phyloP scores from a whole-genome alignment of 129 eudicot species.

The sunflower (Helianthus annuus) region DNA sequence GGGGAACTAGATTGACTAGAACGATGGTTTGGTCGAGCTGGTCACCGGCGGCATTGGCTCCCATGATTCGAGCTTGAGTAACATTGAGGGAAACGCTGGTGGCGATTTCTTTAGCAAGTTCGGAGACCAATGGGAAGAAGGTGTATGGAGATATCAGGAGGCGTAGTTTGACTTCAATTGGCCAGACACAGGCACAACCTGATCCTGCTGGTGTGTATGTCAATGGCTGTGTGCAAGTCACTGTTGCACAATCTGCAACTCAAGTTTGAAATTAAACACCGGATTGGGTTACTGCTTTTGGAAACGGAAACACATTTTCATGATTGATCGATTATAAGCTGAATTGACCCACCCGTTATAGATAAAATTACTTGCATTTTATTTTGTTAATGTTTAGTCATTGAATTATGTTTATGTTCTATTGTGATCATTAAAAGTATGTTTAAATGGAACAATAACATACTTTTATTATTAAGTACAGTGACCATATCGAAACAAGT shows the following conservation, averaged over 20 bases:
- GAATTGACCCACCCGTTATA: neutral
- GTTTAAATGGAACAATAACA: neutral
- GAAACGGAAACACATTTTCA: neutral
- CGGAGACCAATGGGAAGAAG: slow-evolving; percentile 81
- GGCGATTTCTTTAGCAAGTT: slow-evolving; percentile 74
- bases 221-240: slow-evolving; percentile 42
- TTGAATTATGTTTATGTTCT: neutral
- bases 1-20: slow-evolving; percentile 74
- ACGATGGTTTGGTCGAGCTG: slow-evolving; percentile 76
- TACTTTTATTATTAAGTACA: neutral
- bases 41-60: slow-evolving; percentile 86
- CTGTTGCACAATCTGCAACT: slow-evolving; percentile 66
- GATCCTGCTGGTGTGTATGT: too few species aligned
- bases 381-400: neutral
- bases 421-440: neutral
- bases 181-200: too few species aligned
- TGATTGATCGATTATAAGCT: neutral
- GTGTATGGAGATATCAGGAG: slow-evolving; percentile 64
- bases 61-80: slow-evolving; percentile 89
- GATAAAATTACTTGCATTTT: neutral
- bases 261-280: neutral
- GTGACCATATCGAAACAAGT: neutral
- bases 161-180: slow-evolving; percentile 26
- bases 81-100: slow-evolving; percentile 51
- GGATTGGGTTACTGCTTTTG: neutral